phyloP scores from a whole-genome alignment of 495 filamentous ascomycete genomes.

The Penicillium fimorum region DNA sequence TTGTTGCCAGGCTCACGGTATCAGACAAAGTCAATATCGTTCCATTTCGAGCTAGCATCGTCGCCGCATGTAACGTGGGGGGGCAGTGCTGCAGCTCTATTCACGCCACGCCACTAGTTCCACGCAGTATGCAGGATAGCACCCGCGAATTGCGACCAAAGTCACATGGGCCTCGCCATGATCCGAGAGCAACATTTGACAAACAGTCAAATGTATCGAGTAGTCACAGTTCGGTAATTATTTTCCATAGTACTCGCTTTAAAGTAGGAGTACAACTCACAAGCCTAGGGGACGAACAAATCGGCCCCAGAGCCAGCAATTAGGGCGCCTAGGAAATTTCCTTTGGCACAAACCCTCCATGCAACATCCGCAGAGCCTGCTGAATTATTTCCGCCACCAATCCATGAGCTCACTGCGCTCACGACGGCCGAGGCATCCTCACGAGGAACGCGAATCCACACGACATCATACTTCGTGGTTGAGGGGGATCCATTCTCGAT shows the following conservation, averaged over 20 bases:
- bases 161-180: neutral
- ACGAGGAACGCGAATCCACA: conserved; percentile 74
- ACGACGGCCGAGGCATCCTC: conserved; percentile 65
- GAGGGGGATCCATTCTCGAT: conserved; percentile 34
- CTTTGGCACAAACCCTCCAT: conserved; percentile 58
- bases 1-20: neutral
- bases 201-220: neutral
- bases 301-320: conserved; percentile 43
- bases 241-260: neutral
- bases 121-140: neutral
- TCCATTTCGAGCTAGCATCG: neutral
- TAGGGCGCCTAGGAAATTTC: conserved; percentile 53
- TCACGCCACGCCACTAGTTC: neutral
- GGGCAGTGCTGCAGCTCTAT: neutral
- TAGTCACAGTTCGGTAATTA: neutral
- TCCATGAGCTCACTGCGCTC: conserved; percentile 64
- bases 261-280: neutral
- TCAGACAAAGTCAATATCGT: neutral
- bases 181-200: neutral
- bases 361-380: conserved; percentile 41
- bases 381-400: conserved; percentile 44
- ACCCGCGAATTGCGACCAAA: neutral
- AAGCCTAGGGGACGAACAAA: conserved; percentile 37
- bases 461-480: conserved; percentile 28
- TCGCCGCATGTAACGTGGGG: neutral